Evolutionary conservation across 2,329 filamentous ascomycete genomes (phyloP), one percentile per base, ranked within the genome.

Genomic region (Venturia carpophila): DNA sequence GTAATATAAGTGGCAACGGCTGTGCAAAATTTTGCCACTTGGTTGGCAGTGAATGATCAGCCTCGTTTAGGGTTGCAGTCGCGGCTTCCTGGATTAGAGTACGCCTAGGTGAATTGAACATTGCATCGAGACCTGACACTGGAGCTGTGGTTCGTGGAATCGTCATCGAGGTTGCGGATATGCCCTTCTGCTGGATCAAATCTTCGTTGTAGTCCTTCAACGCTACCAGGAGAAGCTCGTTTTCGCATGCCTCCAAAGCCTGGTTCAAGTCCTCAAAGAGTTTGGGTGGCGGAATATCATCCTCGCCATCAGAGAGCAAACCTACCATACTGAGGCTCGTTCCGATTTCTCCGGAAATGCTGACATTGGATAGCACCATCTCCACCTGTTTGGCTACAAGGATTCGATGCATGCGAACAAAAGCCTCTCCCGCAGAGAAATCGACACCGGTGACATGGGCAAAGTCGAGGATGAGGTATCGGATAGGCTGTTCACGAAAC

Each of bases 341-440:
- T 7, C 91, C 92, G 17, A 97, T 83, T 39, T 89, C 85, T 60
- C 87, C 87, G 37, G 89, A 84, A 1, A 91, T 82, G 43, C 91
- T 86, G 2, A 97, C 84, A 1, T 92, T 91, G 64, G 91, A 94
- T 66, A 99, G 82, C 17, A 94, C 85, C 66, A 97, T 84, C 66
- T 88, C 84, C 43, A 99, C 90, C 34, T 87, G 86, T 72, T 91
- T 90, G 68, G 87, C 86, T 67, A 86, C 80, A 2, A 97, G 80
- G 24, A 97, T 83, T 27, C 94, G 86, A 73, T 92, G 94, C 75
- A 99, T 92, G 17, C 92, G 89, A 67, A 90, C 92, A 74, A 99
- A 97, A 0, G 91, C 94, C 75, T 99, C 94, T 0, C 92, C 93
- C 0, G 94, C 93, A 0, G 93, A 97, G 74, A 96, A 99, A 76